Evolutionary conservation across 2,329 filamentous ascomycete genomes (phyloP).

Genomic region (Davidsoniella neocaledoniae): DNA sequence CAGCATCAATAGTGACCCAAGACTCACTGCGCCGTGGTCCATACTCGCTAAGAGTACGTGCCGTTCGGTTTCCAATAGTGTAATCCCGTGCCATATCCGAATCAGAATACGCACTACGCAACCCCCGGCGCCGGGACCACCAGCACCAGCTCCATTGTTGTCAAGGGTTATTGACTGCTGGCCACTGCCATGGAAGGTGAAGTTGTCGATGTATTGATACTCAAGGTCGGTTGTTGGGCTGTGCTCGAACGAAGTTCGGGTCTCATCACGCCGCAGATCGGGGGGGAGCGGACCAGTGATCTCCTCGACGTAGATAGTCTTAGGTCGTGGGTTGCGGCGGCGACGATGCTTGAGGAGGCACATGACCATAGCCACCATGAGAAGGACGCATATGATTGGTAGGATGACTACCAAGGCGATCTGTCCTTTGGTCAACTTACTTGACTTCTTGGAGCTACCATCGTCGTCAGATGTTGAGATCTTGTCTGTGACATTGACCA

Average conservation of each 20-base stretch:
- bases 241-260: slow-evolving; percentile 2
- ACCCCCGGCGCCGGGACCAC: background rate
- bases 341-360: slow-evolving; percentile 21
- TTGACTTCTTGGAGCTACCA: slow-evolving; percentile 15
- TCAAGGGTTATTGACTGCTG: background rate
- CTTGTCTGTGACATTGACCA: slow-evolving; percentile 21
- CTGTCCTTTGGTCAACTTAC: slow-evolving; percentile 14
- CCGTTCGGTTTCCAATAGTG: background rate
- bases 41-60: slow-evolving; percentile 1
- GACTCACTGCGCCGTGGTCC: slow-evolving; percentile 9
- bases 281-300: slow-evolving; percentile 5
- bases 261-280: slow-evolving; percentile 8
- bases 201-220: slow-evolving; percentile 10
- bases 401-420: slow-evolving; percentile 29
- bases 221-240: slow-evolving; percentile 7
- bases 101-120: slow-evolving; percentile 6
- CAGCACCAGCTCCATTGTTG: background rate
- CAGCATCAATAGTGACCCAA: slow-evolving; percentile 10
- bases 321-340: slow-evolving; percentile 15
- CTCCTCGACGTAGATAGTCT: slow-evolving; percentile 8
- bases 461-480: slow-evolving; percentile 14
- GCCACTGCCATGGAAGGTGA: slow-evolving; percentile 1
- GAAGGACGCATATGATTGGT: slow-evolving; percentile 23
- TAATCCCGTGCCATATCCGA: slow-evolving; percentile 7
- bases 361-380: slow-evolving; percentile 20